Conservation (phyloP, 2,329 filamentous ascomycete species). For the Beauveria varroae region DNA sequence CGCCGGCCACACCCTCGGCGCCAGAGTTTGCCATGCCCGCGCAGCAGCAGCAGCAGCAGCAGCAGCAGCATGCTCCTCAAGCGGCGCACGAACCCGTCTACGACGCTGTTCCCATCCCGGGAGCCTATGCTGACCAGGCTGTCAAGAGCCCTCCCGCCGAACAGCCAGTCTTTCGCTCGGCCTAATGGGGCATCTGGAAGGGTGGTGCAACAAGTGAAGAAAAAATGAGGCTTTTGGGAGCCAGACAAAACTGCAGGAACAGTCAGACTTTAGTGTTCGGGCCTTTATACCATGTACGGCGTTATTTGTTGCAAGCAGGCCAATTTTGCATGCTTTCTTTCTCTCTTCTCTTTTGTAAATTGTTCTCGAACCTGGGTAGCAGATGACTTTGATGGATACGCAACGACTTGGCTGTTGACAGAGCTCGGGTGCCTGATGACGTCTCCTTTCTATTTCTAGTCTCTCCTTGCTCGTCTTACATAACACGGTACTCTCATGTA, state of each 20-base stretch:
- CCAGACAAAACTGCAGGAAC: constrained; percentile 6
- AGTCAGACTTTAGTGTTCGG: neutral
- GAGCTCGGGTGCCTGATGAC: neutral
- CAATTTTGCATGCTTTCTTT: neutral
- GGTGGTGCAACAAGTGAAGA: neutral
- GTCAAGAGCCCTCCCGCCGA: constrained; percentile 43
- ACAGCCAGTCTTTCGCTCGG: constrained; percentile 35
- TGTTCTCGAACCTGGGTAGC: neutral
- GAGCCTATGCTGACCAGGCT: constrained; percentile 60
- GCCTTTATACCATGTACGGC: constrained; percentile 8
- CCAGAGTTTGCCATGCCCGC: constrained; percentile 20
- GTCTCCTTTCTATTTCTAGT: constrained; percentile 5
- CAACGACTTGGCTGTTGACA: neutral
- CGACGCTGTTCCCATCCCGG: constrained; percentile 80
- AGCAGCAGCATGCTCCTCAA: constrained; percentile 56
- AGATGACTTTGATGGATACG: neutral
- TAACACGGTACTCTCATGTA: constrained; percentile 6
- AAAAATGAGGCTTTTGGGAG: neutral
- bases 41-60: constrained; percentile 35
- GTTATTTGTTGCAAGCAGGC: neutral
- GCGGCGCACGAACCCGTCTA: constrained; percentile 79
- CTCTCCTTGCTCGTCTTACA: constrained; percentile 4
- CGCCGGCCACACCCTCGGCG: constrained; percentile 23
- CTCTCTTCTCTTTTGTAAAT: constrained; percentile 2
- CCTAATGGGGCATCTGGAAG: constrained; percentile 10